Base-by-base conservation (phyloP, 108 stramenopile species). In the Pseudonitzschia delicatissima region DNA sequence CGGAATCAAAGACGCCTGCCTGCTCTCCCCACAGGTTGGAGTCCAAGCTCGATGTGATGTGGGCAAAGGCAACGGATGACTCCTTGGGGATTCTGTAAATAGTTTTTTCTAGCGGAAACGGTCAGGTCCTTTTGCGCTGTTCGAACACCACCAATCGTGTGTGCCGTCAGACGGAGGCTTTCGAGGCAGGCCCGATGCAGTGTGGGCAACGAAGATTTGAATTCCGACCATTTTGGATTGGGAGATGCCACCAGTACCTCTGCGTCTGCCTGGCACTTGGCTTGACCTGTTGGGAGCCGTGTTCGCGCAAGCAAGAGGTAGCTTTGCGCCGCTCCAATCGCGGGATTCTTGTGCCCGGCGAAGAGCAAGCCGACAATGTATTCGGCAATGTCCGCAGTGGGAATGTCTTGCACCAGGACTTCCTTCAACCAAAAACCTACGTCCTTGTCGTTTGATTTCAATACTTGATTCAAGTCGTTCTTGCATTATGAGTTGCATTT, bases 301-400 rank as follows among this genome's bases (percentile, higher is more conserved):
- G 70, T 21, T 48, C 65, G 59, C 18, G 20, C 18, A 12, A 80
- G 35, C 51, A 79, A 78, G 4, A 74, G 31, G 35, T 74, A 73
- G 23, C 67, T 60, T 67, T 86, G 85, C 4, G 78, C 68, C 12
- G 85, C 69, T 59, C 75, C 85, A 45, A 82, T 82, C 12, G 82
- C 63, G 13, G 82, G 77, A 72, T 86, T 86, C 53, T 82, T 86
- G 64, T 86, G 85, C 20, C 77, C 82, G 1, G 85, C 85, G 73
- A 86, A 86, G 26, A 83, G 20, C 48, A 86, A 57, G 28, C 85
- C 82, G 6, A 86, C 71, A 13, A 81, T 51, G 7, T 72, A 55
- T 57, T 78, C 77, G 4, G 79, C 82, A 53, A 75, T 69, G 1
- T 73, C 59, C 3, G 47, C 31, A 5, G 32, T 11, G 0, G 51